Percentiles rank a stretch among this genome's conserved stretches.
Evolutionary conservation across 495 filamentous ascomycete species (phyloP).

Genomic region (Tuber umbilicatum): DNA sequence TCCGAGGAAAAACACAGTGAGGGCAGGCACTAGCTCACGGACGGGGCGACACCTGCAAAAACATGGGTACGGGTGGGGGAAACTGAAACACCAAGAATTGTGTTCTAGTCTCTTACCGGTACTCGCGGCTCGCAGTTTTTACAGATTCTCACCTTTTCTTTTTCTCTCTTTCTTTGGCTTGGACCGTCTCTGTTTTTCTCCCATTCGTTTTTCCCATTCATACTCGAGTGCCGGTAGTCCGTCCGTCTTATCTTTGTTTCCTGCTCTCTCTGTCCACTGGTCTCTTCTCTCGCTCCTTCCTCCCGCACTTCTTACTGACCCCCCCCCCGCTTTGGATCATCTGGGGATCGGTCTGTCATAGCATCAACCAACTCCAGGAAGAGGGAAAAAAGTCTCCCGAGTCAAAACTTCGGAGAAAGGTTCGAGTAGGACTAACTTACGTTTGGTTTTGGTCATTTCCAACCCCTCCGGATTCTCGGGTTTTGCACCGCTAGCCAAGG

Average conservation of each 20-base stretch:
- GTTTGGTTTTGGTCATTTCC: not conserved
- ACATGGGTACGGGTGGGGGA: not conserved
- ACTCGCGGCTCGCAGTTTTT: not conserved
- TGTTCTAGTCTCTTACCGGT: too few species aligned
- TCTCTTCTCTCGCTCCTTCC: not conserved
- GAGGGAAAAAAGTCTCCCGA: not conserved
- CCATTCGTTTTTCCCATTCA: not conserved
- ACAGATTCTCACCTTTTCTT: not conserved
- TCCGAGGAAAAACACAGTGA: slow-evolving; percentile 14
- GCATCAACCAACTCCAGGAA: not conserved
- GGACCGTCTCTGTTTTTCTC: not conserved
- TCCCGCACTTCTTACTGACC: not conserved
- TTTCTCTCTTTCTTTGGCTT: not conserved
- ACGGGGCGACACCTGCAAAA: not conserved
- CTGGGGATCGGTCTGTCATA: not conserved
- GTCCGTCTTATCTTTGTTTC: not conserved
- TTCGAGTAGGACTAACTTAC: not conserved
- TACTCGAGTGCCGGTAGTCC: too few species aligned
- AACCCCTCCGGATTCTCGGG: not conserved
- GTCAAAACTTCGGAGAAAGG: not conserved
- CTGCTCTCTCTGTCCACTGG: not conserved
- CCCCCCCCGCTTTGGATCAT: not conserved
- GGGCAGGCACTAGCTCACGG: not conserved
- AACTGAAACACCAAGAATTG: not conserved
- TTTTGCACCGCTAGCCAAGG: not conserved